Percentiles rank a stretch among this genome's conserved stretches.
phyloP scores from a whole-genome alignment of 2,329 filamentous ascomycete species.

The Amauroascus verrucosus region DNA sequence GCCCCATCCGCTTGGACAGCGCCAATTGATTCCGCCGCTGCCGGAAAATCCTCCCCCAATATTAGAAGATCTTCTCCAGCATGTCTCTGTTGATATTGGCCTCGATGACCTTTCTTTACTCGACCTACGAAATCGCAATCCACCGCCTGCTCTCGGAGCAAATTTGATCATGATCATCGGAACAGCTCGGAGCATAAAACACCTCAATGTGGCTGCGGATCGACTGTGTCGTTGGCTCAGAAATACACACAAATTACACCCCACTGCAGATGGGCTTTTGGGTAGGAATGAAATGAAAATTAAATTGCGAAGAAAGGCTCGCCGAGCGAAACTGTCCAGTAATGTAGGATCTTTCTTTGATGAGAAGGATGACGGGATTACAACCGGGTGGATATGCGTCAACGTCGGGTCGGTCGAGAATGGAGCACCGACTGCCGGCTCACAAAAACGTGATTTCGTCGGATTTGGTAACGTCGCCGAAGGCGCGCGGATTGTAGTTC shows the following conservation, averaged over 20 bases:
- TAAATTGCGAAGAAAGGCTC: slow-evolving; percentile 68
- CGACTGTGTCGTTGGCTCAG: slow-evolving; percentile 81
- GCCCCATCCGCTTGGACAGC: slow-evolving; percentile 38
- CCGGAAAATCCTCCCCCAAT: slow-evolving; percentile 62
- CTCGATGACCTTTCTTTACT: slow-evolving; percentile 70
- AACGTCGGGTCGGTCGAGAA: slow-evolving; percentile 65
- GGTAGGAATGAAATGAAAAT: slow-evolving; percentile 86
- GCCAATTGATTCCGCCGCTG: slow-evolving; percentile 51
- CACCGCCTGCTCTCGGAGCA: slow-evolving; percentile 74
- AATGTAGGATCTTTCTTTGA: slow-evolving; percentile 49
- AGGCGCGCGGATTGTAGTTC: slow-evolving; percentile 56
- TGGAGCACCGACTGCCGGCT: slow-evolving; percentile 23
- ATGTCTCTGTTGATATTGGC: slow-evolving; percentile 73
- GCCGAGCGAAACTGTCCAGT: slow-evolving; percentile 70
- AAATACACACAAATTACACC: slow-evolving; percentile 58
- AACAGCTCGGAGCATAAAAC: slow-evolving; percentile 82
- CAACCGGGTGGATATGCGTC: slow-evolving; percentile 93
- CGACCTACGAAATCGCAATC: slow-evolving; percentile 74
- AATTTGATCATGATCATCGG: slow-evolving; percentile 89
- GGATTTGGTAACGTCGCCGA: slow-evolving; percentile 59
- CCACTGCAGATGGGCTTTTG: slow-evolving; percentile 76
- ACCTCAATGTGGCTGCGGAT: slow-evolving; percentile 83
- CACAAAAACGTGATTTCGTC: slow-evolving; percentile 41
- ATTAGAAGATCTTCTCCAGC: slow-evolving; percentile 61
- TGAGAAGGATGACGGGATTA: slow-evolving; percentile 70